Base-by-base conservation (phyloP, 768 basidiomycete species). In the Boletus tylopilopsis region DNA sequence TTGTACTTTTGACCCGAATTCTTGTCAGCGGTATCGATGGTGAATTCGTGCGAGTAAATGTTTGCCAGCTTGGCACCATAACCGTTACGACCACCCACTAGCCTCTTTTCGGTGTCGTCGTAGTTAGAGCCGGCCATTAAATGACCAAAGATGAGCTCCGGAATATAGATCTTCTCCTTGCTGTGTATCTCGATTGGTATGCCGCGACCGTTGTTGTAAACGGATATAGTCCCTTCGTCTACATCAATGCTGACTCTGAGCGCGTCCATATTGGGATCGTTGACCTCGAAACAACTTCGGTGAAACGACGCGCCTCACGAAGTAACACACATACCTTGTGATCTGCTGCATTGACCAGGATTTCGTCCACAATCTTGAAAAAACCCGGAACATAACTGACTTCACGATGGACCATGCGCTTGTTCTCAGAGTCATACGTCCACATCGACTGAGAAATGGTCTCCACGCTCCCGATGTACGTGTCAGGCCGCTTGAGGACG, bases 331-430 rank as follows among this genome's bases (percentile, higher is more conserved):
- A 48, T 55, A 90, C 95, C 85, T 99, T 99, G 73, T 98, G 96
- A 67, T 99, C 96, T 4, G 96, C 96, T 19, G 96, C 96, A 68
- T 99, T 99, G 60, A 99, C 96, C 3, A 99, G 76, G 62, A 99
- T 99, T 72, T 99, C 96, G 62, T 99, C 96, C 13, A 99, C 87
- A 61, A 99, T 99, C 78, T 99, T 99, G 81, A 94, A 94, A 69
- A 99, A 95, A 45, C 94, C 96, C 0, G 96, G 96, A 2, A 97
- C 94, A 63, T 87, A 99, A 60, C 82, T 90, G 55, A 87, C 88
- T 41, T 84, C 93, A 61, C 86, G 78, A 60, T 82, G 70, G 1
- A 82, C 82, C 85, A 99, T 93, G 24, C 84, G 85, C 62, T 92
- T 94, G 33, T 73, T 81, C 30, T 84, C 85, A 1, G 80, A 75